Conservation (phyloP, 345 rosid species). For the Leavenworthia alabamica region DNA sequence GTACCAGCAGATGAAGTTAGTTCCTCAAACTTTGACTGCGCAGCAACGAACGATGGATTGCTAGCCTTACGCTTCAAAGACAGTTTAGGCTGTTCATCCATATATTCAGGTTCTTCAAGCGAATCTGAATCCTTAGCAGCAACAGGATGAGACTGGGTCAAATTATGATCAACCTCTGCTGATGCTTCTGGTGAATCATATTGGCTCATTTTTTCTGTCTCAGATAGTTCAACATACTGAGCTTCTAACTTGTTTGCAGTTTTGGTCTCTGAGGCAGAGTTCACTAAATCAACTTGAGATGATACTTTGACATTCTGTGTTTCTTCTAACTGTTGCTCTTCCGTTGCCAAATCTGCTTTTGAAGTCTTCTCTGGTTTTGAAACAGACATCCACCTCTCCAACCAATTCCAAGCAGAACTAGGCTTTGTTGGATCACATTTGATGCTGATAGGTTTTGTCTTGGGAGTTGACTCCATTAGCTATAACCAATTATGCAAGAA, state of each 20-base stretch:
- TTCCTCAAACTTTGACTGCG: slow-evolving; percentile 77
- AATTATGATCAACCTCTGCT: slow-evolving; percentile 27
- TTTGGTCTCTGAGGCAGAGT: slow-evolving; percentile 30
- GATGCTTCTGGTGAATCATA: slow-evolving; percentile 38
- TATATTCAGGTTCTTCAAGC: slow-evolving; percentile 36
- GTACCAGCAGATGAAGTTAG: slow-evolving; percentile 43
- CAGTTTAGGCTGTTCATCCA: slow-evolving; percentile 46
- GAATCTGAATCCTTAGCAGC: slow-evolving; percentile 26
- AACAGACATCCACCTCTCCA: slow-evolving; percentile 92
- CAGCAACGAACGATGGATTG: slow-evolving; percentile 63
- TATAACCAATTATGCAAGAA: slow-evolving; percentile 30
- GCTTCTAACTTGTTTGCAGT: slow-evolving; percentile 25
- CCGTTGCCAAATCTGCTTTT: slow-evolving; percentile 22
- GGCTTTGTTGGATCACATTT: slow-evolving; percentile 80
- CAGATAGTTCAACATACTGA: slow-evolving; percentile 32
- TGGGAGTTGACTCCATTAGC: slow-evolving; percentile 78
- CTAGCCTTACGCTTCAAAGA: slow-evolving; percentile 59
- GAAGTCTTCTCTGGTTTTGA: slow-evolving; percentile 42
- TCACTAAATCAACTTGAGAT: slow-evolving; percentile 33
- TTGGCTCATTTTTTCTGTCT: slow-evolving; percentile 28
- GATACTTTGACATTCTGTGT: slow-evolving; percentile 23
- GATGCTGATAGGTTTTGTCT: slow-evolving; percentile 52
- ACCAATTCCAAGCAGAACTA: slow-evolving; percentile 86
- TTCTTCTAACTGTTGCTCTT: slow-evolving; percentile 37
- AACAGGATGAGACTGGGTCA: slow-evolving; percentile 32